Base-by-base conservation (phyloP, 495 filamentous ascomycete species). In the Podospora pseudopauciseta region DNA sequence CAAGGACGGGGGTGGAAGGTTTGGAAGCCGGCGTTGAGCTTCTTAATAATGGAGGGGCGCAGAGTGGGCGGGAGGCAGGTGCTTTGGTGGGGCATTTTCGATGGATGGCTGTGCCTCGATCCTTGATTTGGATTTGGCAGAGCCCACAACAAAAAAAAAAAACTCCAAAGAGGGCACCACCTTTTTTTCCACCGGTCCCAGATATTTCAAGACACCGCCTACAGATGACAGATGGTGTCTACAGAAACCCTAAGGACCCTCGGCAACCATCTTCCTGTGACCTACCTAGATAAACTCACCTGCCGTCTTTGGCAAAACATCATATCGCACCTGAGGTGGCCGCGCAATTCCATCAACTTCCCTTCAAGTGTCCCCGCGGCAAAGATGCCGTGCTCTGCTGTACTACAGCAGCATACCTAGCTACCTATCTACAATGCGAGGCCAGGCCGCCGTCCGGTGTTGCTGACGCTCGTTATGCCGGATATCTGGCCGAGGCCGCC, bases 21-120 rank as follows among this genome's bases (percentile, higher is more conserved):
- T 64, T 65, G 23, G 58, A 68, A 65, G 67, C 58, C 65, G 69
- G 66, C 49, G 28, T 30, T 65, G 73, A 71, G 71, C 71, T 70
- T 68, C 55, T 74, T 76, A 73, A 70, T 71, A 76, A 74, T 72
- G 27, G 72, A 70, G 70, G 68, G 67, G 70, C 68, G 60, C 53
- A 59, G 68, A 69, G 53, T 68, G 65, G 69, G 60, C 30, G 30
- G 30, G 30, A 32, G 30, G 30, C 30, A 32, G 30, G 30, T 32
- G 23, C 23, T 23, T n/a, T 57, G 61, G 67, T 67, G 65, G 63
- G 65, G 67, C 23, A 23, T 23, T 64, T 65, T 58, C 6, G 23
- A 23, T 23, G 23, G 23, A 18, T n/a, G 70, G 68, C 73, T 72
- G 64, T 72, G 69, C 67, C 67, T 70, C 32, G 19, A 64, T 63